Evolutionary conservation across 805 yeast species (phyloP).

Genomic region (Pichia eremophila): DNA sequence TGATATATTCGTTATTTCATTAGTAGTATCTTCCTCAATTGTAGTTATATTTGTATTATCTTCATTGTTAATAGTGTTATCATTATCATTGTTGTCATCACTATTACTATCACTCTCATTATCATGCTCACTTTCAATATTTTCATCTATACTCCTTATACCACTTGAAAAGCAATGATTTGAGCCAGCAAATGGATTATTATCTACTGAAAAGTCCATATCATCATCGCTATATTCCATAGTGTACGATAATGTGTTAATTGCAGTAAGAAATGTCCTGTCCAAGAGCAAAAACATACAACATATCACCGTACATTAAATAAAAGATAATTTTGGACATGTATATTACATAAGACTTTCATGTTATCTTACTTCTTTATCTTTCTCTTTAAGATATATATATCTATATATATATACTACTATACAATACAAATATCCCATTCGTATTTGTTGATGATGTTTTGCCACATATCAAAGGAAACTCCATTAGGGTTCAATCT

Average conservation of each 20-base stretch:
- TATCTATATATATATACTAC: no score
- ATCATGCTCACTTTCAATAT: background rate
- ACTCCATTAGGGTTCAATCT: constrained; percentile 17
- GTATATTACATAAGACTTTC: no score
- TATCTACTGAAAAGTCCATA: constrained; percentile 26
- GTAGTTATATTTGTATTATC: background rate
- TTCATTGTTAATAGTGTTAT: background rate
- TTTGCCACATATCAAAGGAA: constrained; percentile 16
- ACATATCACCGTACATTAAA: no score
- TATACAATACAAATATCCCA: constrained; percentile 18
- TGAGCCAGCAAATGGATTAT: constrained; percentile 29
- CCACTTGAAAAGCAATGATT: constrained; percentile 24
- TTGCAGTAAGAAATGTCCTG: no score
- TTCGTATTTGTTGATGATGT: constrained; percentile 16
- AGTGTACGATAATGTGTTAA: no score
- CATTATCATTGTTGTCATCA: background rate
- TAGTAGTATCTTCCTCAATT: background rate
- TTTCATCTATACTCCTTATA: constrained; percentile 4
- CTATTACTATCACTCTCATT: background rate
- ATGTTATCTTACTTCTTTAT: no score
- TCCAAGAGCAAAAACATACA: no score
- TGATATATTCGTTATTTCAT: constrained; percentile 1
- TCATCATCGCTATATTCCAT: constrained; percentile 15
- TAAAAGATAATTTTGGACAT: no score
- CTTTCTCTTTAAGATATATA: no score